Percentiles rank a stretch among this genome's conserved stretches.
phyloP scores from a whole-genome alignment of 352 stramenopile species.

The Lagenidium giganteum region DNA sequence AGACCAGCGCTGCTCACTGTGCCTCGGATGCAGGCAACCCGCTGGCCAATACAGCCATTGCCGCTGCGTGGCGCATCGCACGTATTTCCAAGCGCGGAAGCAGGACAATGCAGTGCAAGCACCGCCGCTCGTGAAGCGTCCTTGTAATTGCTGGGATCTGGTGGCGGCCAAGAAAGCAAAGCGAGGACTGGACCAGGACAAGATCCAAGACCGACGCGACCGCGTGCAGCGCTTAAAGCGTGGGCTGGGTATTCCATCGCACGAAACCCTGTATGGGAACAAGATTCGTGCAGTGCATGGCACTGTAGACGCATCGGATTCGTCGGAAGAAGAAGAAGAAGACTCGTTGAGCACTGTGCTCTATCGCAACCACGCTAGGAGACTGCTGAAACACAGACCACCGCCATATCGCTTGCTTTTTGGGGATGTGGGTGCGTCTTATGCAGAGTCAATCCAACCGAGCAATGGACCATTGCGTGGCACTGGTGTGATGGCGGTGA shows the following conservation, averaged over 20 bases:
- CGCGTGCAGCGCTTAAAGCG: no score
- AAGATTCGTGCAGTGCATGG: no score
- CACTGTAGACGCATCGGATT: no score
- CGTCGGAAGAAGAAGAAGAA: no score
- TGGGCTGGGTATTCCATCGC: no score
- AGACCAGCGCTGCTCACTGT: conserved; percentile 36
- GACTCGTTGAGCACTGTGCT: conserved; percentile 19
- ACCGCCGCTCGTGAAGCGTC: conserved; percentile 7
- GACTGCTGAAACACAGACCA: conserved; percentile 18
- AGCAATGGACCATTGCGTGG: conserved; percentile 14
- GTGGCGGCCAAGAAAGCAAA: no score
- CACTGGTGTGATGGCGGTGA: conserved; percentile 17
- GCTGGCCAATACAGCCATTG: conserved; percentile 36
- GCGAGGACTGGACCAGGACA: no score
- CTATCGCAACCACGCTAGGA: conserved; percentile 15
- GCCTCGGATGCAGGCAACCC: conserved; percentile 43
- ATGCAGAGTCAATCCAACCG: conserved; percentile 48
- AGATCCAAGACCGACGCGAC: no score
- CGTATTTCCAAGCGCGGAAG: conserved; percentile 17
- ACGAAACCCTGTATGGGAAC: no score
- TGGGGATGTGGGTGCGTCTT: conserved; percentile 24
- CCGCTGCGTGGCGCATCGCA: conserved; percentile 47
- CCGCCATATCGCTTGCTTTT: conserved; percentile 39
- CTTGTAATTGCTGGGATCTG: no score
- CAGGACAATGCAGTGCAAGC: conserved; percentile 9